Evolutionary conservation across 192 early-diverging fungal species (phyloP).

Genomic region (Mortierella claussenii): DNA sequence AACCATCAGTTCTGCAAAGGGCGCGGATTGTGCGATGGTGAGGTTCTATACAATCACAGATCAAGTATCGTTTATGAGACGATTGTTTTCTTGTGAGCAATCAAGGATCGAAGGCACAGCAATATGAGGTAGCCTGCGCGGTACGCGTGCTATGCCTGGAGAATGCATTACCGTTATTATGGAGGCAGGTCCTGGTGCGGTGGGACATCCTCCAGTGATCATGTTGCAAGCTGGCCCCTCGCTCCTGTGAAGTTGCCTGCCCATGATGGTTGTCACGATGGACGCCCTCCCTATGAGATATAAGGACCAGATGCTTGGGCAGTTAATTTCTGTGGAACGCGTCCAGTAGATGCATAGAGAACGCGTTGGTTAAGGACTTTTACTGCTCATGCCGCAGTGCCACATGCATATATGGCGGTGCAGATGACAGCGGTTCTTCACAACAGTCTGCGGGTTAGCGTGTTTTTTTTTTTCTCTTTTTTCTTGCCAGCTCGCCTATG

Average conservation of each 20-base stretch:
- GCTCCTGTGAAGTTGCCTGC: constrained; percentile 15
- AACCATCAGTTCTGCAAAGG: constrained; percentile 43
- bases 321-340: too few relatives aligned
- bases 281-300: constrained; percentile 30
- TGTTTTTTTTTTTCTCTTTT: neutral
- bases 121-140: neutral
- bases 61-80: too few relatives aligned
- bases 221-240: constrained; percentile 25
- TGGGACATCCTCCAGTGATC: constrained; percentile 33
- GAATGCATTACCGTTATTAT: constrained; percentile 22
- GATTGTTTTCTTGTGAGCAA: too few relatives aligned
- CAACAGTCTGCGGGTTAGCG: too few relatives aligned
- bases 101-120: neutral
- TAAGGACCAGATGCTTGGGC: too few relatives aligned
- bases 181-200: constrained; percentile 1
- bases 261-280: constrained; percentile 8
- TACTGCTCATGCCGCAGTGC: too few relatives aligned
- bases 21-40: constrained; percentile 21
- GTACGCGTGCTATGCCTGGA: neutral
- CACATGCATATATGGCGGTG: too few relatives aligned
- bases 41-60: constrained; percentile 16
- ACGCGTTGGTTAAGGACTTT: too few relatives aligned
- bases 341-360: too few relatives aligned
- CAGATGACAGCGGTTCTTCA: too few relatives aligned
- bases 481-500: too few relatives aligned